These are phyloP conservation scores for Globisporangium echinulatum DNA, from an alignment of 352 stramenopile genomes.

Conservation along the genomic window DNA sequence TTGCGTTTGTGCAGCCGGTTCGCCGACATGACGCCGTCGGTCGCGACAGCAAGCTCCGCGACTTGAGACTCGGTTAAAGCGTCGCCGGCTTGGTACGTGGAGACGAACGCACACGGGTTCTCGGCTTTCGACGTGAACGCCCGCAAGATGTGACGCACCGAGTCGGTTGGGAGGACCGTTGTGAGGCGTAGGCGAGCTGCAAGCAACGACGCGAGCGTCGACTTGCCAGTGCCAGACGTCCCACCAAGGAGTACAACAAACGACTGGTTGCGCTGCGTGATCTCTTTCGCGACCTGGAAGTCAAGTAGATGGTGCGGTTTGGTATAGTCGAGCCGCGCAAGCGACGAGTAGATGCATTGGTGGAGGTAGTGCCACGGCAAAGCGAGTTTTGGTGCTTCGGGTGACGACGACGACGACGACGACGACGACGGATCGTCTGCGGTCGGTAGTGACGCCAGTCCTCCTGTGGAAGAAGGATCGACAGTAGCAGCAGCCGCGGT, in stretches of 20 bases:
- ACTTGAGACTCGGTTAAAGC: conserved; percentile 47
- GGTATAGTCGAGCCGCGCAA: conserved; percentile 75
- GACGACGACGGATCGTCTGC: background rate
- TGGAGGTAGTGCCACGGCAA: conserved; percentile 73
- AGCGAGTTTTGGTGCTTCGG: conserved; percentile 5
- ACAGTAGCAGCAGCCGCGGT: background rate
- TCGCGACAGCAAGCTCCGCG: conserved; percentile 27
- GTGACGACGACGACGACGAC: no score
- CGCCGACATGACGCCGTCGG: conserved; percentile 46
- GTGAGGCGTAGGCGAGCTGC: conserved; percentile 72
- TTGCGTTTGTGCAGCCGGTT: conserved; percentile 80
- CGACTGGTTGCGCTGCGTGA: conserved; percentile 80
- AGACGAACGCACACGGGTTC: conserved; percentile 79
- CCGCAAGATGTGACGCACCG: conserved; percentile 74
- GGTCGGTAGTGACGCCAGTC: background rate
- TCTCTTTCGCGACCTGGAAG: conserved; percentile 80
- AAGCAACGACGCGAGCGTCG: conserved; percentile 74
- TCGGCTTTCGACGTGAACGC: conserved; percentile 79
- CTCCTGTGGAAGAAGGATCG: background rate
- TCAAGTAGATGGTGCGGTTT: conserved; percentile 83
- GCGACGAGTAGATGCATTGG: conserved; percentile 74
- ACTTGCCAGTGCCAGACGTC: conserved; percentile 83
- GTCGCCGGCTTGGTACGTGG: conserved; percentile 84
- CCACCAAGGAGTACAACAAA: conserved; percentile 84
- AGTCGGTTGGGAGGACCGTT: conserved; percentile 81